Percentiles rank a stretch among this genome's conserved stretches.
Conservation (phyloP, 2,329 filamentous ascomycete genomes). For the Ophidiomyces ophidiicola region DNA sequence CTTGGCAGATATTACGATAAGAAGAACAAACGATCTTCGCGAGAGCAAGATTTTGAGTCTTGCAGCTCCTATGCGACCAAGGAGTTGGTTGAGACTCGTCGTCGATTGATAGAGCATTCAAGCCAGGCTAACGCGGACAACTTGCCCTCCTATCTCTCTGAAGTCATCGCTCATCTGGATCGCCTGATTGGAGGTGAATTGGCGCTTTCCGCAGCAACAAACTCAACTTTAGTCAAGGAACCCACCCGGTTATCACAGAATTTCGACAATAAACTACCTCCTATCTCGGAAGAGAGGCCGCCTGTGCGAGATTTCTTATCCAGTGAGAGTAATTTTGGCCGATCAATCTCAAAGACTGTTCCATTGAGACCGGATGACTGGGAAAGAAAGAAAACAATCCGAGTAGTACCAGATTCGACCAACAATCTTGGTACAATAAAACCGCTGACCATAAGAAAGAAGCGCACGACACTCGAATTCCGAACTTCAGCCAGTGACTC, state of each 20-base stretch:
- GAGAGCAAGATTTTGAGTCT: slow-evolving; percentile 36
- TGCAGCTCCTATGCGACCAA: slow-evolving; percentile 42
- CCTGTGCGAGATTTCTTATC: slow-evolving; percentile 6
- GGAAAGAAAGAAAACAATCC: slow-evolving; percentile 39
- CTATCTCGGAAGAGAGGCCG: slow-evolving; percentile 13
- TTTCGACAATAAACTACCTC: slow-evolving; percentile 11
- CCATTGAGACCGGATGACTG: slow-evolving; percentile 7
- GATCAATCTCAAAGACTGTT: slow-evolving; percentile 16
- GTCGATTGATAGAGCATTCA: slow-evolving; percentile 43
- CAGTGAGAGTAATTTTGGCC: not conserved
- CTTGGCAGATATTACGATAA: slow-evolving; percentile 13
- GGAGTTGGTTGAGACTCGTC: slow-evolving; percentile 47
- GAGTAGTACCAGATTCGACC: slow-evolving; percentile 45
- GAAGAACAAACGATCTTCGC: slow-evolving; percentile 28
- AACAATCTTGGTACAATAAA: slow-evolving; percentile 36
- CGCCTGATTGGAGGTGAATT: slow-evolving; percentile 40
- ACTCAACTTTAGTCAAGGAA: slow-evolving; percentile 39
- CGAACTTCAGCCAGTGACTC: slow-evolving; percentile 10
- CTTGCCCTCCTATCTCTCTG: slow-evolving; percentile 42
- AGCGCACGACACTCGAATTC: slow-evolving; percentile 12
- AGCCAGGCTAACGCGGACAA: slow-evolving; percentile 33
- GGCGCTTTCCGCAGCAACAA: slow-evolving; percentile 24
- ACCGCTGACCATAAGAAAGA: slow-evolving; percentile 46
- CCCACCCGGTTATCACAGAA: slow-evolving; percentile 10
- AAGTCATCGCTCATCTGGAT: slow-evolving; percentile 50